Conservation (phyloP, 2,329 filamentous ascomycete genomes). For the Talaromyces pinophilus region DNA sequence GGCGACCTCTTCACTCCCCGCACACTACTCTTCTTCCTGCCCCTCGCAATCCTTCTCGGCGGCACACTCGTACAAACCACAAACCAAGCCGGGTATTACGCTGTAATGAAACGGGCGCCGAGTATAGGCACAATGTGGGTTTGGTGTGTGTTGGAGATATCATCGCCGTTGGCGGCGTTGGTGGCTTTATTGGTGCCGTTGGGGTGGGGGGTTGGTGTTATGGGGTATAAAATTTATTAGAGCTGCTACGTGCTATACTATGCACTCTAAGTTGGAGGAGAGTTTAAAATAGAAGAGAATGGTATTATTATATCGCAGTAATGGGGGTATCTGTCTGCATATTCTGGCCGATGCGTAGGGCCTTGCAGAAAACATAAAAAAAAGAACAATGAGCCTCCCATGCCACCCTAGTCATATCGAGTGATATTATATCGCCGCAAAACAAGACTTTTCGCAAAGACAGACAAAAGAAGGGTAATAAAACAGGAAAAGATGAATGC, state of each 20-base stretch:
- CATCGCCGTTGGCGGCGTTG: constrained; percentile 65
- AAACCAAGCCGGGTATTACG: constrained; percentile 78
- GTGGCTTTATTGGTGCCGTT: constrained; percentile 53
- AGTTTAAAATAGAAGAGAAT: not conserved
- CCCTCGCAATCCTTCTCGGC: constrained; percentile 52
- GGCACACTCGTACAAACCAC: constrained; percentile 80
- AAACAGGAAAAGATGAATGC: not conserved
- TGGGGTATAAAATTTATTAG: constrained; percentile 21
- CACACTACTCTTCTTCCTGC: constrained; percentile 38
- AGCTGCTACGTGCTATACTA: not conserved
- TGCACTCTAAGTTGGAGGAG: not conserved
- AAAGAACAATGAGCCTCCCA: constrained; percentile 14
- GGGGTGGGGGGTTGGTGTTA: constrained; percentile 44
- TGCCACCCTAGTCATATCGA: not conserved
- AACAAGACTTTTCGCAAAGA: not conserved
- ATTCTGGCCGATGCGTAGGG: not conserved
- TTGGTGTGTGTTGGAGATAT: constrained; percentile 87
- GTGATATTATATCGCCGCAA: not conserved
- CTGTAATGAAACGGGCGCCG: constrained; percentile 90
- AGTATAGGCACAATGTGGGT: constrained; percentile 87
- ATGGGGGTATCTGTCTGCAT: constrained; percentile 21
- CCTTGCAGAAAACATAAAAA: constrained; percentile 1
- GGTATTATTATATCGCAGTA: constrained; percentile 12
- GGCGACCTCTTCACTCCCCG: constrained; percentile 27
- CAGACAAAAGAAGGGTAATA: constrained; percentile 5